Conservation (phyloP, 1,284 basidiomycete species). For the Rhodotorula sp. region DNA sequence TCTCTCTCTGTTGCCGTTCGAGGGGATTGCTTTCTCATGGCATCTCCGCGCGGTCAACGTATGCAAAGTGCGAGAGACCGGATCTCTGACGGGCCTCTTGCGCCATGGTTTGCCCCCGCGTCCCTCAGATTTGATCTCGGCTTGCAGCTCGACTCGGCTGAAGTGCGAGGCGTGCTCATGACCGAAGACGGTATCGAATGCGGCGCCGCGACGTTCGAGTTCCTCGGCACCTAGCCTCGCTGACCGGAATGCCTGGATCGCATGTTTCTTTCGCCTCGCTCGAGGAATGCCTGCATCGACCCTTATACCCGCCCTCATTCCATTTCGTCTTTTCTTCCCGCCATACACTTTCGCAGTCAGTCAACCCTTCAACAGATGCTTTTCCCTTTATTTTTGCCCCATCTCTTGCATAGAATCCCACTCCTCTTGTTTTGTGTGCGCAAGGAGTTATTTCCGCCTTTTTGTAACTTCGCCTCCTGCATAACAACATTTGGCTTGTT, state of each 20-base stretch:
- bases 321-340: background rate
- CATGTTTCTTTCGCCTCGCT: background rate
- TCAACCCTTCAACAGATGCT: no score
- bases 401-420: no score
- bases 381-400: no score
- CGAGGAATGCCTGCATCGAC: background rate
- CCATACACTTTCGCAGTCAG: background rate
- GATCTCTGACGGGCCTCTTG: no score
- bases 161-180: slow-evolving; percentile 39
- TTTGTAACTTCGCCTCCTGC: no score
- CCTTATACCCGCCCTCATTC: no score
- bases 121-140: slow-evolving; percentile 33
- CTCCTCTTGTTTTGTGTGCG: no score
- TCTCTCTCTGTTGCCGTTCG: background rate
- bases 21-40: background rate
- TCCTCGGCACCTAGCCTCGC: slow-evolving; percentile 17
- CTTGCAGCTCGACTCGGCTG: slow-evolving; percentile 35
- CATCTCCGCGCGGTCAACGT: no score
- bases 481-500: background rate
- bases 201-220: slow-evolving; percentile 36
- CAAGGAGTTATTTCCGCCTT: no score
- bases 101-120: no score
- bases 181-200: slow-evolving; percentile 40
- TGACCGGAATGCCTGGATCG: background rate
- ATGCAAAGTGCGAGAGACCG: no score